phyloP scores from a whole-genome alignment of 129 eudicot species.

The Helianthus tuberosus region DNA sequence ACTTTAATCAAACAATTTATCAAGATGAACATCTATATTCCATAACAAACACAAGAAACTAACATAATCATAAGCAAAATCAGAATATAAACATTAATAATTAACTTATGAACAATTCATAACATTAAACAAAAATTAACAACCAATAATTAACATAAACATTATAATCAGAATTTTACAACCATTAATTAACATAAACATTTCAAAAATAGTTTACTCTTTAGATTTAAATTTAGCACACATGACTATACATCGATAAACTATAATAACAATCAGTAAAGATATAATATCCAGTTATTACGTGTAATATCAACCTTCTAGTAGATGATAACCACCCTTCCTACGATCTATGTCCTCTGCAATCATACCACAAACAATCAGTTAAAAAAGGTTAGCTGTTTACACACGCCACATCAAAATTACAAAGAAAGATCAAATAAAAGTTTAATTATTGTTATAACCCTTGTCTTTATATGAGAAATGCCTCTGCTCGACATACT shows the following conservation, averaged over 20 bases:
- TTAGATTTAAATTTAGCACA: neutral
- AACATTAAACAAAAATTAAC: no score
- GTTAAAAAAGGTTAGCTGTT: slow-evolving; percentile 6
- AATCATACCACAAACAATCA: slow-evolving; percentile 25
- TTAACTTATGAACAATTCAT: no score
- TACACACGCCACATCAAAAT: neutral
- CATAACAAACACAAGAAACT: no score
- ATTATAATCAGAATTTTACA: no score
- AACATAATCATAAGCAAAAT: no score
- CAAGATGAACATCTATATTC: no score
- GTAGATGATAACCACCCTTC: slow-evolving; percentile 71
- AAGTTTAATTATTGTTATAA: slow-evolving; percentile 31
- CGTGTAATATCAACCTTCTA: slow-evolving; percentile 68
- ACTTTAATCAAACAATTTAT: no score
- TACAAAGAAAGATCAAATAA: neutral
- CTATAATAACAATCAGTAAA: neutral
- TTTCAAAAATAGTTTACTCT: neutral
- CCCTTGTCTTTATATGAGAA: slow-evolving; percentile 73
- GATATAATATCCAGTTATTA: slow-evolving; percentile 8
- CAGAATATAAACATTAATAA: no score
- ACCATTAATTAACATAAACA: no score
- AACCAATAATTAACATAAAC: no score
- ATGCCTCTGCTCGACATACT: slow-evolving; percentile 87
- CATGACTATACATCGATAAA: neutral
- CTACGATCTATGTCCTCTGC: slow-evolving; percentile 95